Evolutionary conservation across 2,329 filamentous ascomycete species (phyloP), one percentile per base, ranked within the genome.

Genomic region (Alternaria atra): DNA sequence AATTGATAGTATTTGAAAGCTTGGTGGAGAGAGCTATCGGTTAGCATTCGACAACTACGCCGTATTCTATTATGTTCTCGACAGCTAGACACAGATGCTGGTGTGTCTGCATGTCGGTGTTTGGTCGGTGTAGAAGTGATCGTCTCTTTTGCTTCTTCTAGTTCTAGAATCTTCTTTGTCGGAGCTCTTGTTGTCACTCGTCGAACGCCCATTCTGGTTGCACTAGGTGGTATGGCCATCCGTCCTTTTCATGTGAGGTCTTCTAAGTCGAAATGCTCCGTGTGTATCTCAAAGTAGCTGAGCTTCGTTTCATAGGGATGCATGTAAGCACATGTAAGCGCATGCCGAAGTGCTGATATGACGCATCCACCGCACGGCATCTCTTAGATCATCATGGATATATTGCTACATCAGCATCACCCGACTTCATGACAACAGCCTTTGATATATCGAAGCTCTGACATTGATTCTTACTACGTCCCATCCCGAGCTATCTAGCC

Each of bases 291-390:
- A 25, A 20, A 37, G 20, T 7, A 17, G 20, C 20, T 50, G 32
- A 27, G 46, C 32, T 50, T 50, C 46, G n/a, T 4, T 34, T 37
- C n/a, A 17, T n/a, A 10, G 10, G 46, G 32, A 23, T 35, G 20
- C 46, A 30, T 10, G 13, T 46, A 34, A 46, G 30, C 37, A 13
- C 46, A 30, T 10, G 13, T 46, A 34, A 46, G 30, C 37, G 20
- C 12, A 60, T 63, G 55, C 52, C 56, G 60, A 63, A 48, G 34
- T 60, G 60, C 60, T 59, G 55, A 64, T n/a, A 42, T 2, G 7
- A 34, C 25, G 46, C 44, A 52, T 37, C 23, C 25, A 30, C 17
- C 46, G 34, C 20, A 20, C 57, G 34, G 46, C 53, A 40, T 52
- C 10, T 34, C 15, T 34, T 30, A 6, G 6, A 39, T 52, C 6